Evolutionary conservation across 768 basidiomycete genomes (phyloP).

Genomic region (Suillus weaverae): DNA sequence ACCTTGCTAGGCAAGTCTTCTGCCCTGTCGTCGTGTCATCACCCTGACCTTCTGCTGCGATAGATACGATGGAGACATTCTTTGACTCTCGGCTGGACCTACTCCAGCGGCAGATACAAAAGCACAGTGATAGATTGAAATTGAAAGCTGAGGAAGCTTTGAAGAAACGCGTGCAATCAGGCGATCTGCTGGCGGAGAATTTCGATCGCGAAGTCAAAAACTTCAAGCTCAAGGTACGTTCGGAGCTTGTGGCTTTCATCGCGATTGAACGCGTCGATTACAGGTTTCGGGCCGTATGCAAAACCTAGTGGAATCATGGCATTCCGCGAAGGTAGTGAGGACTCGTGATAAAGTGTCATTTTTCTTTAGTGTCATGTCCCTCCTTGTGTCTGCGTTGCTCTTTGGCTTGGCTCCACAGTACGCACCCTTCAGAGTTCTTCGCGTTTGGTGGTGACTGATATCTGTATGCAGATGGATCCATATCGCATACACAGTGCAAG

Average conservation of each 20-base stretch:
- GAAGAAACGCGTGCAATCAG: constrained; percentile 55
- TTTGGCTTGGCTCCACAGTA: constrained; percentile 88
- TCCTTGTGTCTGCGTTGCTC: constrained; percentile 81
- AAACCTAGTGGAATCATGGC: constrained; percentile 81
- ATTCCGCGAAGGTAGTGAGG: constrained; percentile 84
- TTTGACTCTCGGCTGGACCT: constrained; percentile 89
- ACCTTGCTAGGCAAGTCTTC: constrained; percentile 72
- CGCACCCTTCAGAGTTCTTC: constrained; percentile 31
- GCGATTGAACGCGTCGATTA: constrained; percentile 3
- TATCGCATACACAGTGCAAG: constrained; percentile 79
- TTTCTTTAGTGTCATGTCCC: constrained; percentile 90
- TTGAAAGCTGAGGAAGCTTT: constrained; percentile 79
- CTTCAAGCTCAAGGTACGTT: constrained; percentile 77
- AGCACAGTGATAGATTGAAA: constrained; percentile 83
- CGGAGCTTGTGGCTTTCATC: neutral
- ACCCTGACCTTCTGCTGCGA: neutral
- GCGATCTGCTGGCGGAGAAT: constrained; percentile 70
- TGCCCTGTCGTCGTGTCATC: neutral
- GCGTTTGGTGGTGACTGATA: constrained; percentile 9
- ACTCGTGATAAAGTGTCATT: constrained; percentile 87
- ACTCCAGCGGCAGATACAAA: constrained; percentile 81
- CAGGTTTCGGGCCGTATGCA: constrained; percentile 83
- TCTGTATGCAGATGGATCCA: constrained; percentile 72
- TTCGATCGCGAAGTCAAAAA: constrained; percentile 84
- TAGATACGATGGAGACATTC: constrained; percentile 93